phyloP scores from a whole-genome alignment of 1,139 yeast species.

The Saccharomycopsis phalli region DNA sequence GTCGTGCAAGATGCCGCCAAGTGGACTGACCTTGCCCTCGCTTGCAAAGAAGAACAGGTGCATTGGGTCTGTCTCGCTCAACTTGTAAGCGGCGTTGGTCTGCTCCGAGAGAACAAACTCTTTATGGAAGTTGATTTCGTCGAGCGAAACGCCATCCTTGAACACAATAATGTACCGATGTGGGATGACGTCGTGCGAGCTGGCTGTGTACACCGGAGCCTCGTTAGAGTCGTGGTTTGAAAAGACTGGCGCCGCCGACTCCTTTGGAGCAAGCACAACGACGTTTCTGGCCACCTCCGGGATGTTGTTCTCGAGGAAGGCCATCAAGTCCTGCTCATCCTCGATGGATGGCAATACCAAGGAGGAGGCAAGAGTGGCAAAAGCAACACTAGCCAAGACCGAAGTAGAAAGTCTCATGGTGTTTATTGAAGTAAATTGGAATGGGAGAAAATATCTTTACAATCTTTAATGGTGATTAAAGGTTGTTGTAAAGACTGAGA shows the following conservation, averaged over 20 bases:
- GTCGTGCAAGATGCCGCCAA: constrained; percentile 57
- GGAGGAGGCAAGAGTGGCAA: constrained; percentile 10
- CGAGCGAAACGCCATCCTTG: constrained; percentile 48
- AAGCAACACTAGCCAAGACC: constrained; percentile 8
- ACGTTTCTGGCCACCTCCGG: constrained; percentile 43
- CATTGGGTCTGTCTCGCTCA: constrained; percentile 29
- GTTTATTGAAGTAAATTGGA: not conserved
- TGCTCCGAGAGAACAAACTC: constrained; percentile 39
- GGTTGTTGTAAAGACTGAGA: not conserved
- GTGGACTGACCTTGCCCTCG: constrained; percentile 17
- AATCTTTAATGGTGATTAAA: no score
- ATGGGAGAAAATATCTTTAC: not conserved
- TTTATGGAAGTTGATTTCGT: constrained; percentile 52
- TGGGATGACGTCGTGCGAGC: constrained; percentile 37
- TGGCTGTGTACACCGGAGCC: not conserved
- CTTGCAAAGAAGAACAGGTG: constrained; percentile 36
- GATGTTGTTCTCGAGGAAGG: not conserved
- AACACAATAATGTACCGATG: constrained; percentile 74
- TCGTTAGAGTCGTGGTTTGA: no score
- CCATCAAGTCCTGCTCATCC: not conserved
- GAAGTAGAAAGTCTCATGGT: constrained; percentile 11
- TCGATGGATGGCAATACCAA: constrained; percentile 11
- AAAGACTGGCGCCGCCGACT: constrained; percentile 25
- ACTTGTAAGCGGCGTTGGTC: constrained; percentile 22
- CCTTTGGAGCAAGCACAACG: constrained; percentile 48